Conservation (phyloP, 352 stramenopile species). For the Stephanocyclus meneghinianus region DNA sequence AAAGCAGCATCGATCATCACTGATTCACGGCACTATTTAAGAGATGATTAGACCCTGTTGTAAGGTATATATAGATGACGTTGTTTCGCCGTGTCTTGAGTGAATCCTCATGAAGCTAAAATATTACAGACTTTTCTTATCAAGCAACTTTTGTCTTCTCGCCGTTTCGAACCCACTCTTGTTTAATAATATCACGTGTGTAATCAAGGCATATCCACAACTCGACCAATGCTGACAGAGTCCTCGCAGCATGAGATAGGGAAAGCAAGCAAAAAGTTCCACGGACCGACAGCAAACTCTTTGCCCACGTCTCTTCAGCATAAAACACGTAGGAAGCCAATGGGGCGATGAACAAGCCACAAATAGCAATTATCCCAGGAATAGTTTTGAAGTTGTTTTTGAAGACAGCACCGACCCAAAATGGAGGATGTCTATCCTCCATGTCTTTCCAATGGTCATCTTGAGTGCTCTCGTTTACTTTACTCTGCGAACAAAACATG, state of each 20-base stretch:
- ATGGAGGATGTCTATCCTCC: conserved; percentile 40
- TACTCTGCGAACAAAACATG: conserved; percentile 60
- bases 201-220: conserved; percentile 48
- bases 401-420: conserved; percentile 55
- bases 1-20: neutral
- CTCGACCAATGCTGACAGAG: conserved; percentile 32
- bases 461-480: conserved; percentile 1
- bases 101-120: no score
- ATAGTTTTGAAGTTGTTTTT: conserved; percentile 58
- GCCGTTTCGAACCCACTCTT: neutral
- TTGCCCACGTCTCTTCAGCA: conserved; percentile 35
- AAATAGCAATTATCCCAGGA: conserved; percentile 52
- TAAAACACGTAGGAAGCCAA: conserved; percentile 33
- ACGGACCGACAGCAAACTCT: conserved; percentile 21
- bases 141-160: conserved; percentile 2
- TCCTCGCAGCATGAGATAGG: conserved; percentile 38
- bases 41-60: neutral
- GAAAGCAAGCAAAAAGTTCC: conserved; percentile 25
- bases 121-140: neutral
- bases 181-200: neutral
- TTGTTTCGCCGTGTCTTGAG: neutral
- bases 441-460: conserved; percentile 58
- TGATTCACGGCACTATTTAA: neutral
- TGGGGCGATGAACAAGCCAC: conserved; percentile 58
- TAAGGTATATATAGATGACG: neutral